A percentile compares a stretch with the other conserved stretches of the same genome.
These are phyloP conservation scores for Neltuma alba DNA, from an alignment of 306 rosid genomes.

Conservation along the genomic window DNA sequence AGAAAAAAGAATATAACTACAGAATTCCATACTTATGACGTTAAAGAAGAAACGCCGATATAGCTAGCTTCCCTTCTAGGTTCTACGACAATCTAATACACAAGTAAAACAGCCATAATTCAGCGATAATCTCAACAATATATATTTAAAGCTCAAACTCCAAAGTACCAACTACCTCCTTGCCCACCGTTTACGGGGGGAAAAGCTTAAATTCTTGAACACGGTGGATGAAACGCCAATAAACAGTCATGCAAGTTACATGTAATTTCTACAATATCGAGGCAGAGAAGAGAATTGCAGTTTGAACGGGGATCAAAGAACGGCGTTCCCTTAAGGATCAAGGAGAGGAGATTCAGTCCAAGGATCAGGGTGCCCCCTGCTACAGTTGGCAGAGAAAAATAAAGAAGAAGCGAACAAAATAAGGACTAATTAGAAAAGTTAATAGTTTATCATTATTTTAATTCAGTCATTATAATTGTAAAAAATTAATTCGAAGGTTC, in stretches of 20 bases:
- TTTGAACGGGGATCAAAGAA: neutral
- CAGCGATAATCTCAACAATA: neutral
- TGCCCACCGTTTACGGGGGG: neutral
- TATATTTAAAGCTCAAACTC: neutral
- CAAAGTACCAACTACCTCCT: neutral
- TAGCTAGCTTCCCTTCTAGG: neutral
- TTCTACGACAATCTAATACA: neutral
- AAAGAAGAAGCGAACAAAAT: too few species aligned
- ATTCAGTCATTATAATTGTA: too few species aligned
- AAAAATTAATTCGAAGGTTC: too few species aligned
- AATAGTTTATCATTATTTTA: neutral
- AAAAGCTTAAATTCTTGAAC: conserved; percentile 6
- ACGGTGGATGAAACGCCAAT: neutral
- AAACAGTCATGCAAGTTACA: neutral
- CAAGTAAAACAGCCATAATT: neutral
- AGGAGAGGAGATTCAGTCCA: neutral
- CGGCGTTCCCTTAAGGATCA: neutral
- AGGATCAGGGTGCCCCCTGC: too few species aligned
- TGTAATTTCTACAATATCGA: neutral
- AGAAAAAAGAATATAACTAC: neutral
- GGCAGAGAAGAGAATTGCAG: neutral
- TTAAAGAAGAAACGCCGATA: neutral
- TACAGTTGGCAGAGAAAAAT: too few species aligned
- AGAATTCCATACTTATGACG: neutral
- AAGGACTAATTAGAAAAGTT: neutral